Evolutionary conservation across 176 grass and related monocot genomes (phyloP).

Genomic region (Eremochloa ophiuroides): DNA sequence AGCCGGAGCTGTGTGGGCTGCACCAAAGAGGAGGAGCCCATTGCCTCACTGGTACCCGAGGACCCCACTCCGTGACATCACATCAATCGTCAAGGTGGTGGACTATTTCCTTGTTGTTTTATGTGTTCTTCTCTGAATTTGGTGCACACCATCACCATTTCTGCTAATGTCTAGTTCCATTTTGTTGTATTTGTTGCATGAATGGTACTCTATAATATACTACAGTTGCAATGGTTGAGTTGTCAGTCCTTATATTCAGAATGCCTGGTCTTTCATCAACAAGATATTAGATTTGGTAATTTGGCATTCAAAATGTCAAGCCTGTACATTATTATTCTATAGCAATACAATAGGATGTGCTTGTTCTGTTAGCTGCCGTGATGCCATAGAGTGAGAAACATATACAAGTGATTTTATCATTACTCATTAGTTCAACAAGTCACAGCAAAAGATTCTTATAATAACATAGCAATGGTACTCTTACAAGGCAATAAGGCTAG

Average conservation of each 20-base stretch:
- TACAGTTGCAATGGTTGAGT: not conserved
- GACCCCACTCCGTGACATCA: slow-evolving; percentile 64
- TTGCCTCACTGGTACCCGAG: slow-evolving; percentile 67
- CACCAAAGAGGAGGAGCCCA: slow-evolving; percentile 52
- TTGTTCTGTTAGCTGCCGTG: not conserved
- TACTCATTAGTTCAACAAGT: not conserved
- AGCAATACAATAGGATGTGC: not conserved
- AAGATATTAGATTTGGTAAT: not conserved
- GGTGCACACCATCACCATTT: no score
- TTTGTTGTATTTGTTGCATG: no score
- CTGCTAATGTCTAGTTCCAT: no score
- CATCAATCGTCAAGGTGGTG: slow-evolving; percentile 48
- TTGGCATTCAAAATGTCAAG: not conserved
- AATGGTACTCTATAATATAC: no score
- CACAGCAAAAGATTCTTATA: not conserved
- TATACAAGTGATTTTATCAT: not conserved
- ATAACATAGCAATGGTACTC: not conserved
- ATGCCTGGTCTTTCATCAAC: not conserved
- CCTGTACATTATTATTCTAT: not conserved
- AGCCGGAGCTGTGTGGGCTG: not conserved
- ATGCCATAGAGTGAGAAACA: not conserved
- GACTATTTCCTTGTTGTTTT: slow-evolving; percentile 7
- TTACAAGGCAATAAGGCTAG: not conserved
- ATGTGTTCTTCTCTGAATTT: not conserved
- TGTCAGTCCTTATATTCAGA: not conserved